phyloP scores from a whole-genome alignment of 1,284 basidiomycete species.

The Stygiomarasmius scandens region DNA sequence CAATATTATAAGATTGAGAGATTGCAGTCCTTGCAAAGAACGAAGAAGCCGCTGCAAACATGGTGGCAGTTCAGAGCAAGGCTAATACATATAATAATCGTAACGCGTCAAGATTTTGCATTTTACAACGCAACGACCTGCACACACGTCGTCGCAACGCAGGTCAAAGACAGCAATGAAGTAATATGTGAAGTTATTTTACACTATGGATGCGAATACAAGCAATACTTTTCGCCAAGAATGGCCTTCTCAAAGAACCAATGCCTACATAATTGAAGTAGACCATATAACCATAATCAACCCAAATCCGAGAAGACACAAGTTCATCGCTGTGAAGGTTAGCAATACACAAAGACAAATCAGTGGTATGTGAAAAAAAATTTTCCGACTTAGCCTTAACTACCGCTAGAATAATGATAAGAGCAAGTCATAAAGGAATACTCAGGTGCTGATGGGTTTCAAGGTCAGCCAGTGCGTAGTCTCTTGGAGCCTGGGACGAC shows the following conservation, averaged over 20 bases:
- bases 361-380: neutral
- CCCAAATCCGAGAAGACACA: neutral
- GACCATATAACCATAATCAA: neutral
- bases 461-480: slow-evolving; percentile 11
- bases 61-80: too few relatives aligned
- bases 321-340: slow-evolving; percentile 8
- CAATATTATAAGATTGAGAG: slow-evolving; percentile 81
- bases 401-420: neutral
- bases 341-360: slow-evolving; percentile 6
- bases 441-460: neutral
- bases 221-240: neutral
- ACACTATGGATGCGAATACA: neutral
- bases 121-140: too few relatives aligned
- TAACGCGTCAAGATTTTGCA: neutral
- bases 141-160: too few relatives aligned
- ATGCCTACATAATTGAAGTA: neutral
- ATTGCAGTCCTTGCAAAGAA: slow-evolving; percentile 89
- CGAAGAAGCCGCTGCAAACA: slow-evolving; percentile 89
- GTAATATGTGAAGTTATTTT: neutral
- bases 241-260: neutral
- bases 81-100: too few relatives aligned
- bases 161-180: too few relatives aligned
- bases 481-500: slow-evolving; percentile 15
- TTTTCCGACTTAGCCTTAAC: slow-evolving; percentile 14
- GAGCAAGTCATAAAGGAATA: neutral